These are phyloP conservation scores for Phanerochaete sordida DNA, from an alignment of 768 basidiomycete genomes.

Conservation along the genomic window DNA sequence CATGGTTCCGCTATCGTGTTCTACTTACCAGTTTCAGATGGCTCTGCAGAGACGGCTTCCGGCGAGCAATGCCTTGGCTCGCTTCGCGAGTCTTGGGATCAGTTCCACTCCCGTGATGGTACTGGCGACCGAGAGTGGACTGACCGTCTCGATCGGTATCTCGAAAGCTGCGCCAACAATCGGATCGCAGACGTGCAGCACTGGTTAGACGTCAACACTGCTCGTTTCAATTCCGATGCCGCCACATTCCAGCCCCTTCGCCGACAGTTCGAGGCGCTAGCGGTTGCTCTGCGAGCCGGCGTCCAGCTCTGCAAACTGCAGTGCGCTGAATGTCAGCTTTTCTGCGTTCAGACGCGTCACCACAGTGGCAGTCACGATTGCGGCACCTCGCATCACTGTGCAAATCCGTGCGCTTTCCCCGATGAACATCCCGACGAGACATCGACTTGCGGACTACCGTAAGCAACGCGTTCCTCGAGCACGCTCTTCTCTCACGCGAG, in stretches of 20 bases:
- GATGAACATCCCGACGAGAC: slow-evolving; percentile 29
- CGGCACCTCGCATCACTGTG: slow-evolving; percentile 45
- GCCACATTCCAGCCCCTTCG: slow-evolving; percentile 43
- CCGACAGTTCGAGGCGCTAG: slow-evolving; percentile 37
- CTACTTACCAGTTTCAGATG: slow-evolving; percentile 23
- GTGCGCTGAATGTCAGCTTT: slow-evolving; percentile 46
- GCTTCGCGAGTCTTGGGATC: slow-evolving; percentile 25
- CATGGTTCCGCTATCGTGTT: slow-evolving; percentile 37
- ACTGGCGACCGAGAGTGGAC: slow-evolving; percentile 42
- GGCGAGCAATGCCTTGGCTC: slow-evolving; percentile 8
- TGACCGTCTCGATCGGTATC: slow-evolving; percentile 31
- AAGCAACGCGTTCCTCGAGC: slow-evolving; percentile 19
- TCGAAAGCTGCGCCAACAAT: slow-evolving; percentile 36
- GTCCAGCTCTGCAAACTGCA: slow-evolving; percentile 47
- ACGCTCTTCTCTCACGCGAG: slow-evolving; percentile 1
- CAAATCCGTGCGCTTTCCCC: slow-evolving; percentile 39
- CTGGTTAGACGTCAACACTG: slow-evolving; percentile 50
- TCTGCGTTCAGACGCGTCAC: slow-evolving; percentile 41
- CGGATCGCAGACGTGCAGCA: slow-evolving; percentile 45
- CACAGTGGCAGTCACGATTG: slow-evolving; percentile 51
- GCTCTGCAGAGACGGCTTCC: slow-evolving; percentile 8
- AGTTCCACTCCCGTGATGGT: slow-evolving; percentile 30
- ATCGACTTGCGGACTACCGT: slow-evolving; percentile 45
- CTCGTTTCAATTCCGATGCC: slow-evolving; percentile 41
- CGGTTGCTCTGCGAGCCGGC: slow-evolving; percentile 42